Percentiles rank a stretch among this genome's conserved stretches.
Evolutionary conservation across 2,329 filamentous ascomycete species (phyloP).

Genomic region (Macrophomina tecta): DNA sequence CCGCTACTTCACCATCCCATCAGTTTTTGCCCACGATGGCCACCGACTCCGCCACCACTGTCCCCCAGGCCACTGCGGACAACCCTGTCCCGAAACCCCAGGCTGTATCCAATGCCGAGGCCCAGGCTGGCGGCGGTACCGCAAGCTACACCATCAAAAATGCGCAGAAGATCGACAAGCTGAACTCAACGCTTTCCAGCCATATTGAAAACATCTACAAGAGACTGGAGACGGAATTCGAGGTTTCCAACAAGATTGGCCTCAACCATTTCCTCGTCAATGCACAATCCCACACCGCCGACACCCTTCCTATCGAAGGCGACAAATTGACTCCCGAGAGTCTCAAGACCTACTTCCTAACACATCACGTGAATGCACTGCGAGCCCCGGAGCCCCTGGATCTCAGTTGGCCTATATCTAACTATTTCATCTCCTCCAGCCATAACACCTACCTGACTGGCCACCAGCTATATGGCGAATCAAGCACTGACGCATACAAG

Average conservation of each 20-base stretch:
- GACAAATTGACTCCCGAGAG: constrained; percentile 7
- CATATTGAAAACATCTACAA: constrained; percentile 40
- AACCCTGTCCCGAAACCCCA: not conserved
- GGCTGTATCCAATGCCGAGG: constrained; percentile 20
- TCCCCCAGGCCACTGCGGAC: constrained; percentile 11
- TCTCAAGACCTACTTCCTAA: constrained; percentile 22
- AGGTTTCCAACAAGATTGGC: constrained; percentile 37
- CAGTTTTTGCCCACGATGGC: constrained; percentile 11
- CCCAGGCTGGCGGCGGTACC: constrained; percentile 46
- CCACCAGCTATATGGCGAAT: constrained; percentile 80
- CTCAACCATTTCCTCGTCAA: constrained; percentile 17
- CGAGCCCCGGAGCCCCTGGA: constrained; percentile 58
- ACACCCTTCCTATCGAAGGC: constrained; percentile 15
- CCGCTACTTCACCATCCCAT: not conserved
- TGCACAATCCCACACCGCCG: constrained; percentile 19
- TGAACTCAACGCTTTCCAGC: constrained; percentile 38
- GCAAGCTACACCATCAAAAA: constrained; percentile 36
- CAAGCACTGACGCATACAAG: constrained; percentile 79
- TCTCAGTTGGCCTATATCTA: constrained; percentile 72
- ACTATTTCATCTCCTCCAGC: constrained; percentile 94
- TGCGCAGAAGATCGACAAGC: constrained; percentile 39
- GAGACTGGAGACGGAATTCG: constrained; percentile 39
- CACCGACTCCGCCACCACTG: constrained; percentile 18
- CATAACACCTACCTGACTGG: constrained; percentile 93
- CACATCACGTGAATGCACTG: constrained; percentile 48